These are phyloP conservation scores for Beauveria pseudobassiana DNA, from an alignment of 2,329 filamentous ascomycete genomes.

Conservation along the genomic window DNA sequence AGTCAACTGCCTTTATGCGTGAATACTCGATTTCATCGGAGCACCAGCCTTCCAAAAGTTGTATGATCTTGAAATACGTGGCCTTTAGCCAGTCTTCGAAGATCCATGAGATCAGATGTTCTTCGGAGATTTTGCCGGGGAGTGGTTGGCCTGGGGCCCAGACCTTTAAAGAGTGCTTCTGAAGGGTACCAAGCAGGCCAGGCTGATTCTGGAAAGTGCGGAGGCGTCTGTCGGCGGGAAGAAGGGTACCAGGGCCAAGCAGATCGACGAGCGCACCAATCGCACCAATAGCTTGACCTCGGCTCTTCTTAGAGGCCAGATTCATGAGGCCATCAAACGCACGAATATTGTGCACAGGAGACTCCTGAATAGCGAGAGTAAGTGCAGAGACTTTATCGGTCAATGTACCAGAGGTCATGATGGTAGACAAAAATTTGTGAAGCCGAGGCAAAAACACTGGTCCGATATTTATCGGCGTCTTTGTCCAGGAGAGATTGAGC, in stretches of 20 bases:
- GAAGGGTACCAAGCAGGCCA: constrained; percentile 62
- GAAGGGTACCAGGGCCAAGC: constrained; percentile 76
- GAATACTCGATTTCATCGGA: constrained; percentile 94
- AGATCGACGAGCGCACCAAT: constrained; percentile 90
- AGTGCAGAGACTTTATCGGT: constrained; percentile 95
- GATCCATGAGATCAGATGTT: constrained; percentile 78
- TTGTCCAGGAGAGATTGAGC: constrained; percentile 67
- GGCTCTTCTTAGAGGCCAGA: constrained; percentile 86
- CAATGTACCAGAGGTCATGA: constrained; percentile 92
- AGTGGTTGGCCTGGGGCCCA: constrained; percentile 67
- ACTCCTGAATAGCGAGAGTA: constrained; percentile 91
- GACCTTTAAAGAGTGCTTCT: constrained; percentile 44
- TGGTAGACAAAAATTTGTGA: constrained; percentile 92
- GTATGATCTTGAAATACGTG: constrained; percentile 86
- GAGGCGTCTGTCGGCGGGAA: constrained; percentile 76
- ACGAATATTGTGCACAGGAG: constrained; percentile 85
- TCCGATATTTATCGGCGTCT: constrained; percentile 69
- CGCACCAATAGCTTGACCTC: constrained; percentile 88
- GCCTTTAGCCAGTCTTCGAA: constrained; percentile 96
- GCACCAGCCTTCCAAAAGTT: constrained; percentile 86
- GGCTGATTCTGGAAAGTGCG: constrained; percentile 74
- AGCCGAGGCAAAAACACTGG: constrained; percentile 69
- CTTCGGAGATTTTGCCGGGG: constrained; percentile 64
- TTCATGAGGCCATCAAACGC: constrained; percentile 77
- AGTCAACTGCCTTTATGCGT: constrained; percentile 77